These are phyloP conservation scores for Curvularia sp. DNA, from an alignment of 2,329 filamentous ascomycete genomes.

Conservation along the genomic window DNA sequence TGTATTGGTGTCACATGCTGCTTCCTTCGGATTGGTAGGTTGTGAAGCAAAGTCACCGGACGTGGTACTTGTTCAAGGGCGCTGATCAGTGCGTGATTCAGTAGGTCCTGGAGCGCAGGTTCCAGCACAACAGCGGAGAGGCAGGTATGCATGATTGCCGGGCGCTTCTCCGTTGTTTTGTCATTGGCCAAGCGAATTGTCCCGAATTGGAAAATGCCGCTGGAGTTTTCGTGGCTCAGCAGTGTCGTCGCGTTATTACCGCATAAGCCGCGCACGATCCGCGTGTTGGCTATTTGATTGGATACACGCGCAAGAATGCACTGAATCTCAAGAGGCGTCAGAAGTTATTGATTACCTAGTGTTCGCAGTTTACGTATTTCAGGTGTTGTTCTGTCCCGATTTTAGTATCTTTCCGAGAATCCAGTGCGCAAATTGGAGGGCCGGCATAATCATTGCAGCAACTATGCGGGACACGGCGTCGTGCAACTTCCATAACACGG, in stretches of 20 bases:
- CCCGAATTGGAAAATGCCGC: not conserved
- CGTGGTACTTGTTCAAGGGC: not conserved
- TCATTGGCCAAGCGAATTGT: not conserved
- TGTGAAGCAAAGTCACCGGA: not conserved
- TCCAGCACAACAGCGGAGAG: not conserved
- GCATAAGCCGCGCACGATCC: not conserved
- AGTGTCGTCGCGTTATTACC: not conserved
- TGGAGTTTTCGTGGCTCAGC: not conserved
- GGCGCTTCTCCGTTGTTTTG: not conserved
- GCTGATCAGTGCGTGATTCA: not conserved
- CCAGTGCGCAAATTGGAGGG: conserved; percentile 44
- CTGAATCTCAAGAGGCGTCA: not conserved
- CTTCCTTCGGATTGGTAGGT: not conserved
- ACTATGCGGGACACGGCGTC: conserved; percentile 36
- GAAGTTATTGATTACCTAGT: not conserved
- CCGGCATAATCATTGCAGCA: conserved; percentile 42
- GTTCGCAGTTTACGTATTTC: not conserved
- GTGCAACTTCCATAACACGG: conserved; percentile 45
- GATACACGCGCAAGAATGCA: not conserved
- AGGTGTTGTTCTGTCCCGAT: conserved; percentile 19
- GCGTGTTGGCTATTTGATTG: too few species aligned
- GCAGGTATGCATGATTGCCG: not conserved
- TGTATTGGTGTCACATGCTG: not conserved
- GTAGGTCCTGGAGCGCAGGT: not conserved
- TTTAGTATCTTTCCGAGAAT: conserved; percentile 41